Evolutionary conservation across 2,329 filamentous ascomycete species (phyloP), one percentile per base, ranked within the genome.

Genomic region (Aureobasidium lini): DNA sequence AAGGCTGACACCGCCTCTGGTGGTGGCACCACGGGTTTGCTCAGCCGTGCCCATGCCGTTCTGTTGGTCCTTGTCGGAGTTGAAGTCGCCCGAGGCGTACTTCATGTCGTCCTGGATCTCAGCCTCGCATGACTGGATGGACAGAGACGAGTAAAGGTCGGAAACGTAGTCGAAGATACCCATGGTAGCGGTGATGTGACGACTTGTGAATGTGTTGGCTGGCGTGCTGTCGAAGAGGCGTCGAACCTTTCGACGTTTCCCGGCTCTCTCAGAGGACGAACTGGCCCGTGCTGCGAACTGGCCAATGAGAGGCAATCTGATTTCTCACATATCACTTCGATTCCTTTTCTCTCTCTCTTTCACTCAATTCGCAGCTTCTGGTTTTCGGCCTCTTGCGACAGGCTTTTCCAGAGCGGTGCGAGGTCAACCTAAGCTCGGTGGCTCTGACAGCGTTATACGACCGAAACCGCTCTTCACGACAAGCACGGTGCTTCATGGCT

Each of bases 111-210:
- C 74, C 56, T 79, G 78, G 70, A 81, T 81, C 75, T 87, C 84
- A 73, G 81, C 80, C 70, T 85, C 79, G 67, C 79, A 78, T 72
- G 84, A 79, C 67, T 79, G 75, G 71, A 80, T 80, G 75, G 77
- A 83, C 77, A 84, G 84, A 78, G 80, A 85, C 77, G 79, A 84
- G 77, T 80, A 84, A 78, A 80, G 75, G 73, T 84, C 82, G 74
- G 79, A 77, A 76, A 86, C 79, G 75, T 84, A 81, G 72, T 85
- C 82, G 73, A 81, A 77, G 76, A 86, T 76, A 73, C 82, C 82
- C 84, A 86, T 86, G 63, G 64, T 69, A 68, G 60, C 63, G 67
- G 61, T 62, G 65, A 44, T 59, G 57, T 57, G 48, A 36, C 48
- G 39, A 40, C 34, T 57, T 23, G 23, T 29, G 43, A 34, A 48